phyloP scores from a whole-genome alignment of 345 rosid species.

The Ailanthus altissimus region DNA sequence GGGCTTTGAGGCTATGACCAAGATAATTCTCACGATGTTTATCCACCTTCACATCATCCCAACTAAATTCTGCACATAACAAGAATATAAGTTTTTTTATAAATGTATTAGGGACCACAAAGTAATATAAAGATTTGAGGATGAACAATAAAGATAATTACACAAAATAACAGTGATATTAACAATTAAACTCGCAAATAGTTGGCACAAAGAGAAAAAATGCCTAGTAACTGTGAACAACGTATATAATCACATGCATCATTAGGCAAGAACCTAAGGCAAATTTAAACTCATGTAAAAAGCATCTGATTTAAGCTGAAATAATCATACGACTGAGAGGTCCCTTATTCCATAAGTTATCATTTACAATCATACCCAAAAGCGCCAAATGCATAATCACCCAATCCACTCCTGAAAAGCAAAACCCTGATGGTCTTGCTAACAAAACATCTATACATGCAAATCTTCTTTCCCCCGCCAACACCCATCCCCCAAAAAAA shows the following conservation, averaged over 20 bases:
- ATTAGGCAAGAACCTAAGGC: neutral
- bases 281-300: neutral
- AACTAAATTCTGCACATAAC: conserved; percentile 67
- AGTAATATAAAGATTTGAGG: neutral
- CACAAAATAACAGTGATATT: neutral
- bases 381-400: neutral
- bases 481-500: too few relatives aligned
- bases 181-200: neutral
- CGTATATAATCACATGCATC: neutral
- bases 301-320: neutral
- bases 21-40: conserved; percentile 91
- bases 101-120: conserved; percentile 2
- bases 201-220: neutral
- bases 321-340: too few relatives aligned
- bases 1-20: conserved; percentile 93
- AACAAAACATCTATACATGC: neutral
- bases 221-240: too few relatives aligned
- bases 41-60: conserved; percentile 95
- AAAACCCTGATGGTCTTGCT: neutral
- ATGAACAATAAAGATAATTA: neutral
- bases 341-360: neutral
- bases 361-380: neutral
- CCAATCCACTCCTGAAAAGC: neutral
- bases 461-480: neutral
- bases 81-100: conserved; percentile 7